Percentiles rank a stretch among this genome's conserved stretches.
Evolutionary conservation across 2,329 filamentous ascomycete genomes (phyloP).

Genomic region (Clarireedia homoeocarpa): DNA sequence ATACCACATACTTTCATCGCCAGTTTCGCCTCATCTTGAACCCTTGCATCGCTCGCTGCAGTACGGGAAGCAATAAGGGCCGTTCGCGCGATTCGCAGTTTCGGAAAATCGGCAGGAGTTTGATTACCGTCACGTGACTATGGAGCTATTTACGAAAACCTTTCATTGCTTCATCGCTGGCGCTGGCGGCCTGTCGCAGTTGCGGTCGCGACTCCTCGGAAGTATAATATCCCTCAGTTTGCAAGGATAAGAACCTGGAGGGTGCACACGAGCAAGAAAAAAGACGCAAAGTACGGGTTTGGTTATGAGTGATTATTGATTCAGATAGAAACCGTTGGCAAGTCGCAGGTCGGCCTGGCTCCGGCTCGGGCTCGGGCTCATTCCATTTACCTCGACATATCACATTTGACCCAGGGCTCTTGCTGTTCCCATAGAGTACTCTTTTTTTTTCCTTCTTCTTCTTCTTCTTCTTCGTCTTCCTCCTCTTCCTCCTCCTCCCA

Average conservation of each 20-base stretch:
- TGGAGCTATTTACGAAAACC: background rate
- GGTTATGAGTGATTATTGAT: background rate
- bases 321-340: background rate
- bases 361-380: too few relatives aligned
- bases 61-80: background rate
- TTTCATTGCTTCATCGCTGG: background rate
- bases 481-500: too few relatives aligned
- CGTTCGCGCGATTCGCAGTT: background rate
- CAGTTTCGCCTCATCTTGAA: constrained; percentile 3
- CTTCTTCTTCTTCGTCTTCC: too few relatives aligned
- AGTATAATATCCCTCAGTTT: constrained; percentile 8
- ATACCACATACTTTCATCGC: background rate
- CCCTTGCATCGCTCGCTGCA: background rate
- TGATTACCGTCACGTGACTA: background rate
- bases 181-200: background rate
- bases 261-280: background rate
- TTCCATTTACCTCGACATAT: too few relatives aligned
- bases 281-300: background rate
- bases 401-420: too few relatives aligned
- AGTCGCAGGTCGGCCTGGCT: background rate
- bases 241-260: background rate
- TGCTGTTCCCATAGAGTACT: too few relatives aligned
- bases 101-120: background rate
- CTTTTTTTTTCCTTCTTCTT: too few relatives aligned
- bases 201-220: background rate